phyloP scores from a whole-genome alignment of 2,329 filamentous ascomycete species.

The Epicoccum sorghinum region DNA sequence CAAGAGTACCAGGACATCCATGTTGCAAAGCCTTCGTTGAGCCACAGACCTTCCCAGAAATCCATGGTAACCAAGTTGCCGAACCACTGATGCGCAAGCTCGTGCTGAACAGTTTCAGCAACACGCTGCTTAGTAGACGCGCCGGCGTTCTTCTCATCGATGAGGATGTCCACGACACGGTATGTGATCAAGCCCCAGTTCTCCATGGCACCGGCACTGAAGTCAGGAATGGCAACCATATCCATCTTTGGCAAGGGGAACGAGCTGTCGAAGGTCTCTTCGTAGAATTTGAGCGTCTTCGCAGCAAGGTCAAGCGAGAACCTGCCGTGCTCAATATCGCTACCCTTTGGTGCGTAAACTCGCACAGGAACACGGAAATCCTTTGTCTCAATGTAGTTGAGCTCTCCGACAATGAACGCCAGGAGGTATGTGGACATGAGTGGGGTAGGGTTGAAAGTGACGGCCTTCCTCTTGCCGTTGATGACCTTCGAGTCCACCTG shows the following conservation, averaged over 20 bases:
- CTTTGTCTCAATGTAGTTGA: slow-evolving; percentile 92
- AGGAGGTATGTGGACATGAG: slow-evolving; percentile 96
- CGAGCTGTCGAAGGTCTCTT: slow-evolving; percentile 86
- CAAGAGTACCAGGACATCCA: slow-evolving; percentile 95
- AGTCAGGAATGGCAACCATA: slow-evolving; percentile 95
- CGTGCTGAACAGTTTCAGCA: slow-evolving; percentile 94
- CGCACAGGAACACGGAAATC: slow-evolving; percentile 89
- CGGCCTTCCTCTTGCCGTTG: slow-evolving; percentile 75
- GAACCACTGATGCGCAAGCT: slow-evolving; percentile 97
- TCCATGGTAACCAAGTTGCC: slow-evolving; percentile 98
- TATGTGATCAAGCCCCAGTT: slow-evolving; percentile 98
- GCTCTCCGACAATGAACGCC: slow-evolving; percentile 91
- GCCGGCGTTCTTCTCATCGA: slow-evolving; percentile 90
- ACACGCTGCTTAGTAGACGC: slow-evolving; percentile 90
- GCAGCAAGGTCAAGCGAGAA: slow-evolving; percentile 92
- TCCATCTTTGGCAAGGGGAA: slow-evolving; percentile 95
- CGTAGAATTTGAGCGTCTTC: slow-evolving; percentile 90
- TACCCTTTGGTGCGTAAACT: slow-evolving; percentile 90
- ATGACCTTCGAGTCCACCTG: slow-evolving; percentile 70
- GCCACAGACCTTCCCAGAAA: slow-evolving; percentile 97
- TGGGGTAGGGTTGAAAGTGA: slow-evolving; percentile 90
- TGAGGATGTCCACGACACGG: slow-evolving; percentile 85
- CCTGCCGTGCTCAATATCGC: slow-evolving; percentile 86
- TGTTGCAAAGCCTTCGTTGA: slow-evolving; percentile 91
- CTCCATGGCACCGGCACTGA: slow-evolving; percentile 95